Conservation (phyloP, 106 monocot species). For the Xerophyta viscosa region DNA sequence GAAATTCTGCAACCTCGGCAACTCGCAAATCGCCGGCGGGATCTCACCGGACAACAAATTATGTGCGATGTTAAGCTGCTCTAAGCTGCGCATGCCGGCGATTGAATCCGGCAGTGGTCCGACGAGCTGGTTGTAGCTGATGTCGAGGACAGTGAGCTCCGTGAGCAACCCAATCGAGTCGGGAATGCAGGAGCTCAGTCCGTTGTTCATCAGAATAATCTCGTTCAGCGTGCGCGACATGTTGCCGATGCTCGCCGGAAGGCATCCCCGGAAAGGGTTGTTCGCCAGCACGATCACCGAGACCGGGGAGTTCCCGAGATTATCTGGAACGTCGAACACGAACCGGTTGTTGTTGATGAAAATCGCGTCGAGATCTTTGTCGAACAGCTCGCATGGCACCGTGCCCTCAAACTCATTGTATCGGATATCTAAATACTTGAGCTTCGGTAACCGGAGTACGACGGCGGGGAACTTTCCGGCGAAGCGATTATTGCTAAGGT, state of each 20-base stretch:
- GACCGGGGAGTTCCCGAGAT: background rate
- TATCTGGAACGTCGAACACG: background rate
- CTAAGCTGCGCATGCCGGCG: constrained; percentile 26
- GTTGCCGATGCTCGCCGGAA: constrained; percentile 75
- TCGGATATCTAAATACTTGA: constrained; percentile 46
- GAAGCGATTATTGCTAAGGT: constrained; percentile 65
- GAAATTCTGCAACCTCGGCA: constrained; percentile 33
- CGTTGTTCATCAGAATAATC: constrained; percentile 60
- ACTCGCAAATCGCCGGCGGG: constrained; percentile 24
- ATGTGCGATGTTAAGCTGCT: constrained; percentile 57
- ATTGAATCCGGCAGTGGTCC: constrained; percentile 45
- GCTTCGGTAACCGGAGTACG: constrained; percentile 25
- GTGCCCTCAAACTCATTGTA: constrained; percentile 64
- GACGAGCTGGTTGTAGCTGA: constrained; percentile 58
- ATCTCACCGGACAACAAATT: constrained; percentile 43
- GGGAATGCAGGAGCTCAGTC: constrained; percentile 60
- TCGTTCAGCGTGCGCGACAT: constrained; percentile 64
- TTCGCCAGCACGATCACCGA: background rate
- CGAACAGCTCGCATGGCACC: constrained; percentile 43
- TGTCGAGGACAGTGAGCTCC: constrained; percentile 57
- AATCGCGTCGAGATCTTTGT: constrained; percentile 58
- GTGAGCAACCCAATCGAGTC: constrained; percentile 35
- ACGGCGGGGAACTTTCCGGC: constrained; percentile 35
- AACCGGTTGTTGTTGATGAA: constrained; percentile 56
- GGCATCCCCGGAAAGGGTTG: constrained; percentile 3